Evolutionary conservation across 2,329 filamentous ascomycete species (phyloP).

Genomic region (Penicillium freii): DNA sequence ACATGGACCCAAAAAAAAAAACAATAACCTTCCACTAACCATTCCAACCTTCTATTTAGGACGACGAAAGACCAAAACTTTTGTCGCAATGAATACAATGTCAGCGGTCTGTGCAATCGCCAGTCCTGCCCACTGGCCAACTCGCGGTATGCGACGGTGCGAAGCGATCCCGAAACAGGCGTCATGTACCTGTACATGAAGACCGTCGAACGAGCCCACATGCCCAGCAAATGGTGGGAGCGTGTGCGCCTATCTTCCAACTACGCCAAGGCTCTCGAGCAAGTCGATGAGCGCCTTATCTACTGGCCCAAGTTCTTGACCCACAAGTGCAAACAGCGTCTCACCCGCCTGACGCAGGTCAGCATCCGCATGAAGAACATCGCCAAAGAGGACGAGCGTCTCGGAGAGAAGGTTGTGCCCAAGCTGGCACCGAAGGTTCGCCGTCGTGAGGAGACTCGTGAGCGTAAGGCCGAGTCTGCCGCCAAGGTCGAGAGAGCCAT

Average conservation of each 20-base stretch:
- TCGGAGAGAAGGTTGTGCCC: conserved; percentile 85
- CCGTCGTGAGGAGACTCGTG: conserved; percentile 70
- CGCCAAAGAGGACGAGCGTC: conserved; percentile 80
- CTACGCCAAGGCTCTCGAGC: conserved; percentile 82
- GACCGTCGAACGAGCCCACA: conserved; percentile 81
- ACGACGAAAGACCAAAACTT: conserved; percentile 86
- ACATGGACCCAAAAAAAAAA: conserved; percentile 8
- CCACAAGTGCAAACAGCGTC: conserved; percentile 94
- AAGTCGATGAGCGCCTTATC: conserved; percentile 79
- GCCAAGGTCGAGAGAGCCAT: conserved; percentile 96
- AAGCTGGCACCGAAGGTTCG: conserved; percentile 88
- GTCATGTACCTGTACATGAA: conserved; percentile 96
- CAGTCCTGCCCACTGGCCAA: conserved; percentile 91
- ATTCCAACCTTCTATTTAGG: conserved; percentile 42
- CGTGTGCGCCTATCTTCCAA: conserved; percentile 85
- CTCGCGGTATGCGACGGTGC: conserved; percentile 87
- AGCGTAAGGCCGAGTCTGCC: conserved; percentile 73
- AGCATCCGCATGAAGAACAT: conserved; percentile 73
- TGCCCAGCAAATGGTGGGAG: conserved; percentile 93
- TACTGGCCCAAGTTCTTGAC: conserved; percentile 94
- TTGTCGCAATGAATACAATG: conserved; percentile 92
- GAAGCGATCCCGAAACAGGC: conserved; percentile 75
- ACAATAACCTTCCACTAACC: conserved; percentile 8
- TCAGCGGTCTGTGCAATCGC: conserved; percentile 76
- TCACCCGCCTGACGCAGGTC: conserved; percentile 90